Evolutionary conservation across 2,329 filamentous ascomycete species (phyloP).

Genomic region (Fusarium praegraminearum): DNA sequence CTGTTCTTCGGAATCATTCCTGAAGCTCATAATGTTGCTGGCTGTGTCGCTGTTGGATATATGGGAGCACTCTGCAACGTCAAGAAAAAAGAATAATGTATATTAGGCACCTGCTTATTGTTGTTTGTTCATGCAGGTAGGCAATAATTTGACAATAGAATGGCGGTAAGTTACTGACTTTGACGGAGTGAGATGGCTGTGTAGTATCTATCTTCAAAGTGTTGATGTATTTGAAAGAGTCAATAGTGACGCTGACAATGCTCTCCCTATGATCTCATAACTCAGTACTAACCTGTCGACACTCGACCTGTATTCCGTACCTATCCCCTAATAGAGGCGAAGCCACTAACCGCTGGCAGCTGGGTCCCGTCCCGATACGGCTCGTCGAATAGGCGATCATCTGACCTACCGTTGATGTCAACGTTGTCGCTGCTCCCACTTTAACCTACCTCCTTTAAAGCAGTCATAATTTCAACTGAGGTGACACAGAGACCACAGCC

Average conservation of each 20-base stretch:
- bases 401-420: not conserved
- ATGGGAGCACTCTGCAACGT: not conserved
- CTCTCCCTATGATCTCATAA: not conserved
- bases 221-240: not conserved
- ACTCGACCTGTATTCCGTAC: no score
- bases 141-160: not conserved
- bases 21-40: constrained; percentile 45
- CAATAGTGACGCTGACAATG: constrained; percentile 24
- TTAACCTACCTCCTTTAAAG: constrained; percentile 1
- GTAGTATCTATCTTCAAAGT: not conserved
- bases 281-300: not conserved
- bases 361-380: not conserved
- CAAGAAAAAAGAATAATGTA: not conserved
- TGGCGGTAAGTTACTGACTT: not conserved
- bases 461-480: constrained; percentile 24
- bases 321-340: not conserved
- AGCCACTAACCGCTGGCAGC: not conserved
- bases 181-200: not conserved
- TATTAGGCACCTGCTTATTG: not conserved
- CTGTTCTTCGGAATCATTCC: constrained; percentile 62
- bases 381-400: not conserved
- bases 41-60: not conserved
- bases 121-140: not conserved
- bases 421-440: constrained; percentile 1
- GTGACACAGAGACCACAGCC: constrained; percentile 1